A percentile compares a stretch with the other conserved stretches of the same genome.
Evolutionary conservation across 176 grass and related monocot species (phyloP).

Genomic region (Paspalum notatum): DNA sequence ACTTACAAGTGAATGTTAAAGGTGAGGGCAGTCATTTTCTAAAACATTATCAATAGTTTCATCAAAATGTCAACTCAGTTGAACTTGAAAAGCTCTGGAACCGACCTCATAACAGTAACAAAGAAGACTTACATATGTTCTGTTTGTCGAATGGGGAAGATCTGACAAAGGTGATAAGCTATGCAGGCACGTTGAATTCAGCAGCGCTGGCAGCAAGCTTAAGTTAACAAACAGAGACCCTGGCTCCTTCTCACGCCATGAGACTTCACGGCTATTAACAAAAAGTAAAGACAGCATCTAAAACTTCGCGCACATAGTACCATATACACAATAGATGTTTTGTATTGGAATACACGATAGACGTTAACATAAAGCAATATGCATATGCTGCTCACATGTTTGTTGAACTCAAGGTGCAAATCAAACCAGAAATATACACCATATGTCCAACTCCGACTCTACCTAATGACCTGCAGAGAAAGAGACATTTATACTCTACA

Average conservation of each 20-base stretch:
- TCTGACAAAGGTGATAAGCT: conserved; percentile 77
- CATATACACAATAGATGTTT: conserved; percentile 16
- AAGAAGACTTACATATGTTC: conserved; percentile 62
- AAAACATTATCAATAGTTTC: conserved; percentile 4
- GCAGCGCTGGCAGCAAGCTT: conserved; percentile 77
- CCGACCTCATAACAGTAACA: conserved; percentile 10
- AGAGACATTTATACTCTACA: conserved; percentile 41
- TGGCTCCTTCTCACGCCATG: conserved; percentile 76
- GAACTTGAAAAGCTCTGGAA: conserved; percentile 30
- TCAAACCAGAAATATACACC: conserved; percentile 80
- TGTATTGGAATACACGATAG: not conserved
- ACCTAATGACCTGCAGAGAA: conserved; percentile 80
- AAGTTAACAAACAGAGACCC: conserved; percentile 77
- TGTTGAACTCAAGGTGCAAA: conserved; percentile 60
- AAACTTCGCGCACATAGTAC: not conserved
- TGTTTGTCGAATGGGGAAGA: conserved; percentile 60
- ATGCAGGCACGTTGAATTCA: conserved; percentile 92
- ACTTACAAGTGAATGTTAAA: conserved; percentile 14
- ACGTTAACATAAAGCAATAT: conserved; percentile 33
- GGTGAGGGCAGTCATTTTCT: conserved; percentile 21
- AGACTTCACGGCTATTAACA: conserved; percentile 71
- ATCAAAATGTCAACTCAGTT: conserved; percentile 1
- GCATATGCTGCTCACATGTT: conserved; percentile 58
- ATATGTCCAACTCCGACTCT: conserved; percentile 81
- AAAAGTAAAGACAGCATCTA: conserved; percentile 31